Conservation (phyloP, 23 red algal species). For the Agarophyton chilense region DNA sequence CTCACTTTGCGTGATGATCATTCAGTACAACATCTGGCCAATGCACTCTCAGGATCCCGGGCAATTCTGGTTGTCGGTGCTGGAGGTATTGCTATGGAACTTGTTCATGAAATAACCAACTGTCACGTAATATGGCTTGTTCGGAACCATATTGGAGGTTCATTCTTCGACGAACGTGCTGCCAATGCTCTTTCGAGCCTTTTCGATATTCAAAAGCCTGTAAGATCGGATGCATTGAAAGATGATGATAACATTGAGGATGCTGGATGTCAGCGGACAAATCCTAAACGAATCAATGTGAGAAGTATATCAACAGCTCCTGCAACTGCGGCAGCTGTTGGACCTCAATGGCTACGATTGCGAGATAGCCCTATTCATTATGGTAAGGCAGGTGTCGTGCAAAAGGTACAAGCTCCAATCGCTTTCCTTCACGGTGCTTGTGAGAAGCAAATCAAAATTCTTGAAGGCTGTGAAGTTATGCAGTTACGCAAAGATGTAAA, state of each 20-base stretch:
- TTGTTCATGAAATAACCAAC: constrained; percentile 70
- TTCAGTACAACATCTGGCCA: constrained; percentile 40
- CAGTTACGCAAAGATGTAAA: constrained; percentile 16
- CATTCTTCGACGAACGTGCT: constrained; percentile 83
- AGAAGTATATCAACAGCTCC: neutral
- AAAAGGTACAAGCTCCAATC: neutral
- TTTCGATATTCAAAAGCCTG: neutral
- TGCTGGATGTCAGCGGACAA: neutral
- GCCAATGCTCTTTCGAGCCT: constrained; percentile 21
- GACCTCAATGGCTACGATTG: constrained; percentile 71
- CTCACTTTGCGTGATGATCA: constrained; percentile 72
- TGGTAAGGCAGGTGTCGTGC: constrained; percentile 15
- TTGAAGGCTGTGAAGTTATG: constrained; percentile 55
- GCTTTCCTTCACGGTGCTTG: constrained; percentile 3
- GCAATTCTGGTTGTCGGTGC: constrained; percentile 76
- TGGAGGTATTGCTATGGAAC: constrained; percentile 93
- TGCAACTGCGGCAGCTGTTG: constrained; percentile 38
- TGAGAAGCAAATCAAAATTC: neutral
- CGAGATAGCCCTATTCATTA: constrained; percentile 30
- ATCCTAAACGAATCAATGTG: neutral
- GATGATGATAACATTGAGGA: neutral
- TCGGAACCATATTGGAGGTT: constrained; percentile 74
- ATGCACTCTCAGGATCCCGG: neutral
- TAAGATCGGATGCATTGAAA: neutral
- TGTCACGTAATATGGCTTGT: constrained; percentile 84